phyloP scores from a whole-genome alignment of 345 rosid species.

The Camelina hispida region DNA sequence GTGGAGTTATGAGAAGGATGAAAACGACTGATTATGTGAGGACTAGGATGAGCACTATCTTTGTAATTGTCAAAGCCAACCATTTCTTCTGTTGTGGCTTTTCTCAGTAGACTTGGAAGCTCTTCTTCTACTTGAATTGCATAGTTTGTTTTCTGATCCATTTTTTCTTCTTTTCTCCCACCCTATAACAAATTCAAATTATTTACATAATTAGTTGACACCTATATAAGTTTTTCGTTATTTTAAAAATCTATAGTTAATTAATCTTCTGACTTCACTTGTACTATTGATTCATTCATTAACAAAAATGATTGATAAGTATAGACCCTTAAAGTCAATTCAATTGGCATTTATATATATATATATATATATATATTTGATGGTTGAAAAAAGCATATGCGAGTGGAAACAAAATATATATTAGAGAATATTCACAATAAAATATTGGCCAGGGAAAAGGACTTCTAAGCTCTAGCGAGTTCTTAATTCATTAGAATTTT shows the following conservation, averaged over 20 bases:
- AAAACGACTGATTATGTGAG: conserved; percentile 38
- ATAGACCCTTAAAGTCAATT: neutral
- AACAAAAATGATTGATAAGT: conserved; percentile 1
- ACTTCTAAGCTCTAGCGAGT: conserved; percentile 2
- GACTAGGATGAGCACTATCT: conserved; percentile 16
- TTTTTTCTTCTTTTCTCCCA: neutral
- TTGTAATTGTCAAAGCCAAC: conserved; percentile 54
- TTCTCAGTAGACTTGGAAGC: conserved; percentile 55
- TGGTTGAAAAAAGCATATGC: conserved; percentile 24
- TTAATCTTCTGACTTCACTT: neutral
- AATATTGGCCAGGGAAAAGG: conserved; percentile 10
- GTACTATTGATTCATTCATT: conserved; percentile 5
- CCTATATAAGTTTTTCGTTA: neutral
- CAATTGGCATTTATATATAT: neutral
- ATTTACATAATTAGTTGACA: conserved; percentile 1
- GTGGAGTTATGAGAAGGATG: conserved; percentile 47
- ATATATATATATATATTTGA: neutral
- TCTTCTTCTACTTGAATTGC: conserved; percentile 38
- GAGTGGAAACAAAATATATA: neutral
- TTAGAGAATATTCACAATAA: conserved; percentile 11
- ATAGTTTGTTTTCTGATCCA: conserved; percentile 44
- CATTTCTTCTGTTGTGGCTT: conserved; percentile 55
- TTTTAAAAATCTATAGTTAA: neutral
- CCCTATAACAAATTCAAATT: conserved; percentile 9
- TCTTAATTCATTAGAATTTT: conserved; percentile 13